Conservation (phyloP, 169 alveolate species). For the Blepharisma undulans region DNA sequence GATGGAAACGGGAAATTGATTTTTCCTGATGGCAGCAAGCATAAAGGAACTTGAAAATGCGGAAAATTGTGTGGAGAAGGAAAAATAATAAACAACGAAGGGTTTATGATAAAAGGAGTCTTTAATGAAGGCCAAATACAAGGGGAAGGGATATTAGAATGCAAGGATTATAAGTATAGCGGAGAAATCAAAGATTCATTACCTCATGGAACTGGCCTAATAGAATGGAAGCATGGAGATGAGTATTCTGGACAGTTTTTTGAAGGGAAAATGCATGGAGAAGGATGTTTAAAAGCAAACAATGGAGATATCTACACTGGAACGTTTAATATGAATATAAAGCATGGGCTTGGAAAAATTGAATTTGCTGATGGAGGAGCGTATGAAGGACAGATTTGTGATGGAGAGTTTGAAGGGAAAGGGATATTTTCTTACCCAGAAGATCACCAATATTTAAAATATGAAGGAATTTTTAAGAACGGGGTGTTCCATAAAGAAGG, state of each 20-base stretch:
- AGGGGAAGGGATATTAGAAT: neutral
- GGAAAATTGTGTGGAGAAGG: conserved; percentile 19
- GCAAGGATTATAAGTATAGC: neutral
- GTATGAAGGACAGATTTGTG: neutral
- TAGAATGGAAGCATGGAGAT: conserved; percentile 87
- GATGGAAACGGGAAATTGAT: conserved; percentile 15
- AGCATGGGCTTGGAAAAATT: neutral
- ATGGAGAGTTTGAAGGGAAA: neutral
- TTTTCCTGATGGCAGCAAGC: neutral
- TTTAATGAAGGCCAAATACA: neutral
- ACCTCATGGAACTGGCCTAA: conserved; percentile 36
- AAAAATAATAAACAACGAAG: neutral
- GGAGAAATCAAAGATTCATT: neutral
- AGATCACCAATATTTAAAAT: neutral
- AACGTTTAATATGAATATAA: neutral
- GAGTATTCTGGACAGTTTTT: conserved; percentile 81
- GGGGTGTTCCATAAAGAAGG: conserved; percentile 24
- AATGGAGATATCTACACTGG: conserved; percentile 77
- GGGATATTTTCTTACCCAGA: neutral
- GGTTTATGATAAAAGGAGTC: neutral
- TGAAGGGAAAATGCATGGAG: conserved; percentile 81
- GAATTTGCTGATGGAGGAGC: neutral
- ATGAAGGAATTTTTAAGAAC: neutral
- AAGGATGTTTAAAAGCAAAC: conserved; percentile 51
- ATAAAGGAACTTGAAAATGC: neutral